Evolutionary conservation across 2,329 filamentous ascomycete genomes (phyloP).

Genomic region (Epichloe festucae): DNA sequence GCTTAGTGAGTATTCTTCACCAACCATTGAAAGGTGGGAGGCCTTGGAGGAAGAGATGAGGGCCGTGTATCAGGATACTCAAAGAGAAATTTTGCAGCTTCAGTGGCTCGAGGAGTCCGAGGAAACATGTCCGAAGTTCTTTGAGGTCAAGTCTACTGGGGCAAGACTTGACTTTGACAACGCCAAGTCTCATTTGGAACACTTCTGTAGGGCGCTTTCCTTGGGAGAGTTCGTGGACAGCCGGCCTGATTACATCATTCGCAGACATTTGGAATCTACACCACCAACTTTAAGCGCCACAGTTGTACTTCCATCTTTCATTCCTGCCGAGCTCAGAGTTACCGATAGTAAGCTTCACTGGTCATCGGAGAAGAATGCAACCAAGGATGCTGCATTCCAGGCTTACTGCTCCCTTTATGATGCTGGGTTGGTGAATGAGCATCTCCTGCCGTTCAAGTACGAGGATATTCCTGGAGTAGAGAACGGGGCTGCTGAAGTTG

Average conservation of each 20-base stretch:
- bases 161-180: constrained; percentile 61
- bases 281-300: constrained; percentile 34
- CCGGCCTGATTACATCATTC: constrained; percentile 54
- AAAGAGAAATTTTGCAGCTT: constrained; percentile 34
- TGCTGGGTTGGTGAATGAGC: constrained; percentile 61
- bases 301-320: constrained; percentile 57
- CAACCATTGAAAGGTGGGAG: constrained; percentile 40
- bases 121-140: constrained; percentile 12
- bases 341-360: constrained; percentile 32
- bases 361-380: constrained; percentile 58
- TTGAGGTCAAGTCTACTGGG: constrained; percentile 31
- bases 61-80: constrained; percentile 50
- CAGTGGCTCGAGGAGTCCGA: constrained; percentile 33
- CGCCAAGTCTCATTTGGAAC: constrained; percentile 62
- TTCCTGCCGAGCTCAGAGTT: constrained; percentile 35
- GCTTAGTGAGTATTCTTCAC: constrained; percentile 22
- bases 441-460: constrained; percentile 53
- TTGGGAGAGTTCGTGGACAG: constrained; percentile 47
- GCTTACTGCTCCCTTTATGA: constrained; percentile 60
- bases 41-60: constrained; percentile 63
- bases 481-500: constrained; percentile 20
- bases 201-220: constrained; percentile 60
- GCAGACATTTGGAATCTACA: constrained; percentile 20
- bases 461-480: constrained; percentile 28
- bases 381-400: constrained; percentile 71